Base-by-base conservation (phyloP, 441 rosid genomes). In the Pelargonium fulgidum region DNA sequence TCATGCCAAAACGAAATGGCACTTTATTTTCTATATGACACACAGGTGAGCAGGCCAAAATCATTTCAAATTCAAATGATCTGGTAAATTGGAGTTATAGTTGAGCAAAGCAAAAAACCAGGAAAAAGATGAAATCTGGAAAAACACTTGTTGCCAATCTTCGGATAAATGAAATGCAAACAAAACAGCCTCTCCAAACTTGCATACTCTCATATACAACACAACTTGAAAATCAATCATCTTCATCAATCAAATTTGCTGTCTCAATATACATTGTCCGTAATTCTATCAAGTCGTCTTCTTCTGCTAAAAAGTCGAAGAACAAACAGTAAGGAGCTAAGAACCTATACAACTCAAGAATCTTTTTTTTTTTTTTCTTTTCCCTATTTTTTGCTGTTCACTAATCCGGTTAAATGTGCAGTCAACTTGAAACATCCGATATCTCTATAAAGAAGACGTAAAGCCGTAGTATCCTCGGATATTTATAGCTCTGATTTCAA, bases 401-500 rank as follows among this genome's bases (percentile, higher is more conserved):
- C 73, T 26, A 72, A 64, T 63, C 16, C 61, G 72, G 70, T 75
- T 72, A 58, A 76, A 71, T 73, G 11, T 68, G 75, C 68, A 67
- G 80, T 78, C 81, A 74, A 70, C 79, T 75, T 75, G 63, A 70
- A 75, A 66, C 66, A 69, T 76, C 66, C 13, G 66, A 71, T 70
- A 65, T 65, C 78, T 77, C 65, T 69, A 74, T 77, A 75, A 74
- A 77, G 63, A 77, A 62, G 36, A 64, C 68, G 39, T 16, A 14
- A 39, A 64, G 64, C 77, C 66, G 68, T 14, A 39, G 8, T 68
- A 69, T 68, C 71, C 68, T 72, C 68, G 44, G 68, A 36, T 65
- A 71, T 52, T 82, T 81, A 84, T 29, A 81, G 85, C 85, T 87
- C 90, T 9, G 92, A 78, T 81, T 90, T 88, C 82, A 87, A 71